A percentile compares a stretch with the other conserved stretches of the same genome.
Conservation (phyloP, 1,284 basidiomycete species). For the Sutorius eximius region DNA sequence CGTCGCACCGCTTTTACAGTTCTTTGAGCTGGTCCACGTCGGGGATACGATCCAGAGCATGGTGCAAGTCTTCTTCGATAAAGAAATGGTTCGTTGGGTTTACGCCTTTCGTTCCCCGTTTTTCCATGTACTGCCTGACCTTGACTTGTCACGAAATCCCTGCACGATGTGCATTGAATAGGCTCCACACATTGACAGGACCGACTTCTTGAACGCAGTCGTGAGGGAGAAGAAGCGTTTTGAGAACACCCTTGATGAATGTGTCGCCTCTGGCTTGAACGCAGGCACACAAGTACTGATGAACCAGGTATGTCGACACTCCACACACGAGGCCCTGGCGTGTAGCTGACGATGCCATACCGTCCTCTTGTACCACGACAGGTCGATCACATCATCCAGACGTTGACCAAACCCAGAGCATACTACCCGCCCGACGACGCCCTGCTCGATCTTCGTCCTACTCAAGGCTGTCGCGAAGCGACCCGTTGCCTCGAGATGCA, state of each 20-base stretch:
- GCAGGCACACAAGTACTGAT: conserved; percentile 95
- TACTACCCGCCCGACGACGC: conserved; percentile 86
- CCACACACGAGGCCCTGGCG: not conserved
- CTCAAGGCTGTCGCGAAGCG: conserved; percentile 82
- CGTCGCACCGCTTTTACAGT: conserved; percentile 91
- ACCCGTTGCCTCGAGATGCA: conserved; percentile 87
- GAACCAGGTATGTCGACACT: conserved; percentile 67
- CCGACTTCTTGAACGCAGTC: conserved; percentile 91
- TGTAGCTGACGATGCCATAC: conserved; percentile 7
- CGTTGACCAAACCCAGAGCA: conserved; percentile 80
- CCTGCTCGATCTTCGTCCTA: conserved; percentile 78
- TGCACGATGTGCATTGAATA: conserved; percentile 29
- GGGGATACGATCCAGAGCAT: conserved; percentile 98
- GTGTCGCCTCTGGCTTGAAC: conserved; percentile 90
- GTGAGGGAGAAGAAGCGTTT: conserved; percentile 97
- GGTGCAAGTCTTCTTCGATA: conserved; percentile 97
- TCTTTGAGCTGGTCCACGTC: conserved; percentile 96
- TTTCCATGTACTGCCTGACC: not conserved
- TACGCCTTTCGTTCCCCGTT: not conserved
- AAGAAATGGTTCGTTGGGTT: conserved; percentile 68
- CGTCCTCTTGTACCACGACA: conserved; percentile 32
- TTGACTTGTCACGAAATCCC: not conserved
- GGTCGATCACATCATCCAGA: conserved; percentile 91
- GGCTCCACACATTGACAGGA: conserved; percentile 85
- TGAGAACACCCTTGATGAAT: conserved; percentile 89